A percentile compares a stretch with the other conserved stretches of the same genome.
These are phyloP conservation scores for Macrocybe gigantea DNA, from an alignment of 768 basidiomycete genomes.

Conservation along the genomic window DNA sequence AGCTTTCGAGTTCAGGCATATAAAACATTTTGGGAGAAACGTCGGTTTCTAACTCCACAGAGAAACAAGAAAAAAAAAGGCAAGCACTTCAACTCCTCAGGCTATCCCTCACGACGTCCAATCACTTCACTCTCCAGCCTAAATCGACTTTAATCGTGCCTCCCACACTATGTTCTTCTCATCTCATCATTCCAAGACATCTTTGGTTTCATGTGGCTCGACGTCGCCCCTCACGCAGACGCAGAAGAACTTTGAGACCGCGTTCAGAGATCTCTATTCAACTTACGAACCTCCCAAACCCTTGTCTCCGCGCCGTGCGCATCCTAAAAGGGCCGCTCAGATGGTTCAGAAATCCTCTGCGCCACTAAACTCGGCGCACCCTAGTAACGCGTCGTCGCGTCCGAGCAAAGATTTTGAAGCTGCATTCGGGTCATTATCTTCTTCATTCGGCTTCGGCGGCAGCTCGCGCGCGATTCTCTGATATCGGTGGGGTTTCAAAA, in stretches of 20 bases:
- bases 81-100: too few species aligned
- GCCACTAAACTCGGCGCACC: neutral
- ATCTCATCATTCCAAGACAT: conserved; percentile 1
- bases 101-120: too few species aligned
- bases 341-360: neutral
- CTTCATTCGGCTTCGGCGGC: conserved; percentile 11
- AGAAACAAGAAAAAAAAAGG: too few species aligned
- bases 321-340: neutral
- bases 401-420: conserved; percentile 8
- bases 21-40: too few species aligned
- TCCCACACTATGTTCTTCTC: conserved; percentile 4
- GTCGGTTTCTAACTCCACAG: too few species aligned
- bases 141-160: too few species aligned
- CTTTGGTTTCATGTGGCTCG: neutral
- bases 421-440: conserved; percentile 6
- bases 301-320: neutral
- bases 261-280: conserved; percentile 13
- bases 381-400: neutral
- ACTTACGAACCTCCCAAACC: conserved; percentile 13
- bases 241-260: conserved; percentile 16
- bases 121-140: too few species aligned
- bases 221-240: conserved; percentile 4
- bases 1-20: too few species aligned
- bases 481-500: too few species aligned
- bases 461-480: too few species aligned